phyloP scores from a whole-genome alignment of 2,329 filamentous ascomycete genomes.

The Fusarium aywerte region DNA sequence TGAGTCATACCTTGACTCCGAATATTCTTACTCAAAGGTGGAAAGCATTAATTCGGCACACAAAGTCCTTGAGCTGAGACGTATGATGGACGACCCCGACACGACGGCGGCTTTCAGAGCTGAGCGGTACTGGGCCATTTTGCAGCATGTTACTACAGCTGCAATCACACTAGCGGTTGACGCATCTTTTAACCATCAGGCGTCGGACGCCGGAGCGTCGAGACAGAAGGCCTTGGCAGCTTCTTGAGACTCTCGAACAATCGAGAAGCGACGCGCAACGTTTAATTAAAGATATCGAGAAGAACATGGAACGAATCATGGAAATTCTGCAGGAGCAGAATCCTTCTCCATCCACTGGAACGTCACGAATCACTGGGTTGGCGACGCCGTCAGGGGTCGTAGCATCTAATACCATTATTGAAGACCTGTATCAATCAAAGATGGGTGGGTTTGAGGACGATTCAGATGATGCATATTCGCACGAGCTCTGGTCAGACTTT shows the following conservation, averaged over 20 bases:
- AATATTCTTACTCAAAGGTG: conserved; percentile 5
- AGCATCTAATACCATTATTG: not conserved
- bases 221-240: not conserved
- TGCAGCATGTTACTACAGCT: conserved; percentile 7
- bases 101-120: not conserved
- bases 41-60: not conserved
- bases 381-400: not conserved
- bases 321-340: not conserved
- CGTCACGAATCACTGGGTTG: not conserved
- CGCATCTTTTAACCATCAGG: not conserved
- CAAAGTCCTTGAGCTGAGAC: conserved; percentile 4
- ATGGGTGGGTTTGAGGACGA: not conserved
- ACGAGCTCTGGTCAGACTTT: conserved; percentile 14
- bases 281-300: not conserved
- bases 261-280: not conserved
- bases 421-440: not conserved
- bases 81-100: not conserved
- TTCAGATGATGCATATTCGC: not conserved
- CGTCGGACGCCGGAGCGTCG: not conserved
- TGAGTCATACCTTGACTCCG: not conserved
- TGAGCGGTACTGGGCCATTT: not conserved
- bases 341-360: fast-evolving
- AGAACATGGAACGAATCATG: not conserved
- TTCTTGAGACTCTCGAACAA: not conserved
- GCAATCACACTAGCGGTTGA: not conserved